Evolutionary conservation across 257 asterid species (phyloP), one percentile per base, ranked within the genome.

Genomic region (Nicotiana attenuata): DNA sequence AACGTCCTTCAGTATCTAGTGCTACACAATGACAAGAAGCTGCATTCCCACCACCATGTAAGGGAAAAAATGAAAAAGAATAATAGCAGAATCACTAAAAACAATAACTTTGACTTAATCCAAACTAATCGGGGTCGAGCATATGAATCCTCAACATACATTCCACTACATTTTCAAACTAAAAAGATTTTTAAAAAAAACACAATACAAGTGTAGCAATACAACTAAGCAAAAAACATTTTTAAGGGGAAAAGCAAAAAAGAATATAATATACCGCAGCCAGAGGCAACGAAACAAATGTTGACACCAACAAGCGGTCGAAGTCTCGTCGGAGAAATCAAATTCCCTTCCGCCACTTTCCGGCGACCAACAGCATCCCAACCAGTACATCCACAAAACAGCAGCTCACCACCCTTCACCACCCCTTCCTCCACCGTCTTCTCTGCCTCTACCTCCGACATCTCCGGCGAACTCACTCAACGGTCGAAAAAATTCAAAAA

Each of bases 1-100:
- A 93, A 57, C 98, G 97, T 13, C 99, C 99, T 65, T 94, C 92
- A 17, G 87, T 91, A 85, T 94, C 99, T 92, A 96, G 76, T 10
- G 99, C 98, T 89, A 94, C 93, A 80, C 98, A 96, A 84, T 96
- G 99, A 86, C 93, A 88, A 78, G 99, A 93, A 73, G 86, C 99
- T 96, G 77, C 92, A 91, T 68, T 77, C 78, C 63, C 79, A 75
- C 63, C 41, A 50, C 24, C 15, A 75, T 7, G 8, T 22, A 75
- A 50, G 50, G 45, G 16, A 50, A 50, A 55, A 19, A 75, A 75
- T 47, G 9, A 75, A 75, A 24, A 75, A 50, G 22, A 38, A 64
- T 22, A 47, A 75, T 50, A 13, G 55, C 38, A 73, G 38, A 73
- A 47, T n/a, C 19, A 53, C 22, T 2, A 17, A 59, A 56, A 56